Evolutionary conservation across 257 asterid genomes (phyloP).

Genomic region (Eucommia ulmoides): DNA sequence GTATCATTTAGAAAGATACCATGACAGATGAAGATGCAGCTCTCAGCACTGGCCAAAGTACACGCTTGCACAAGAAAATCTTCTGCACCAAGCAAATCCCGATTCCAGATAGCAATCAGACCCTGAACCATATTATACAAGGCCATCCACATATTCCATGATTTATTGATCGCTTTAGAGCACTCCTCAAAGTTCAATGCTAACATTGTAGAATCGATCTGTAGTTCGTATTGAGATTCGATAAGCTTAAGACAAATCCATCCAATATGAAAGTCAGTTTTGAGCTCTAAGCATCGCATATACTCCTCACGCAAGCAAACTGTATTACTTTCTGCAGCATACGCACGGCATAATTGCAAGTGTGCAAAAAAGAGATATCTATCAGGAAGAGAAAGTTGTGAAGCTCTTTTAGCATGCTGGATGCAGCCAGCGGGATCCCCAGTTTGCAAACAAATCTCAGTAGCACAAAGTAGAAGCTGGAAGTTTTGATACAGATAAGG

Average conservation of each 20-base stretch:
- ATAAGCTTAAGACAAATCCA: constrained; percentile 76
- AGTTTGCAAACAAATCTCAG: constrained; percentile 70
- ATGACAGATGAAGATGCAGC: constrained; percentile 64
- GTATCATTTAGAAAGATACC: constrained; percentile 35
- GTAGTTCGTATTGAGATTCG: constrained; percentile 50
- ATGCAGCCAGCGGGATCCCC: constrained; percentile 51
- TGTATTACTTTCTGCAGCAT: constrained; percentile 46
- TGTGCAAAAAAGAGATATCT: constrained; percentile 66
- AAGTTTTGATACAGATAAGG: constrained; percentile 38
- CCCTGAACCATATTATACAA: constrained; percentile 68
- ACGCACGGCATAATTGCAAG: constrained; percentile 76
- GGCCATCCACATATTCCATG: constrained; percentile 67
- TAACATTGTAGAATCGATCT: constrained; percentile 31
- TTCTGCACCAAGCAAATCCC: constrained; percentile 65
- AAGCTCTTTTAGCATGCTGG: constrained; percentile 45
- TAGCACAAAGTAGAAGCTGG: constrained; percentile 79
- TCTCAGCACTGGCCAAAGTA: constrained; percentile 44
- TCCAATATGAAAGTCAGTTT: constrained; percentile 63
- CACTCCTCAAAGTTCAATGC: constrained; percentile 51
- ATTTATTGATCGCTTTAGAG: constrained; percentile 42
- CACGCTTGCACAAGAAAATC: constrained; percentile 62
- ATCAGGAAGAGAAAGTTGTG: constrained; percentile 36
- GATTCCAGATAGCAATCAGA: constrained; percentile 46
- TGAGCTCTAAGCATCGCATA: constrained; percentile 58
- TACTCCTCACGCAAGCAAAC: constrained; percentile 41